A percentile compares a stretch with the other conserved stretches of the same genome.
Evolutionary conservation across 1,284 basidiomycete species (phyloP).

Genomic region (Meira miltonrushii): DNA sequence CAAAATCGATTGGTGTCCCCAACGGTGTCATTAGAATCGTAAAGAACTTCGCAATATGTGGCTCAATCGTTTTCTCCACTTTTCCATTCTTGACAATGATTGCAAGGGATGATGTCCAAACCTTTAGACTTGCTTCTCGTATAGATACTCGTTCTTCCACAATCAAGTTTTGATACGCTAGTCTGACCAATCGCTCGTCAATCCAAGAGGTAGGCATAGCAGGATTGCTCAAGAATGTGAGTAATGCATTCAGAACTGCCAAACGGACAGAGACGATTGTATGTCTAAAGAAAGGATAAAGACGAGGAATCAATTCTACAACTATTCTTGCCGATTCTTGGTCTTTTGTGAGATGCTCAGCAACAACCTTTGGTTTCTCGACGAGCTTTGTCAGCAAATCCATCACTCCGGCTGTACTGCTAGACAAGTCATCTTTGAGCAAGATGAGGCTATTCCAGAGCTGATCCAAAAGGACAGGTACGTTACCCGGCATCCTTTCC

Average conservation of each 20-base stretch:
- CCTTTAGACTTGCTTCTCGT: slow-evolving; percentile 68
- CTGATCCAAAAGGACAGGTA: slow-evolving; percentile 66
- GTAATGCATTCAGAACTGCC: slow-evolving; percentile 83
- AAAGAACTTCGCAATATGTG: slow-evolving; percentile 51
- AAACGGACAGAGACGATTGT: slow-evolving; percentile 89
- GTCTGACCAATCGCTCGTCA: slow-evolving; percentile 67
- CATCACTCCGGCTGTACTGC: slow-evolving; percentile 95
- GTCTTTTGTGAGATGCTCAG: slow-evolving; percentile 58
- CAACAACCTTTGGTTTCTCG: slow-evolving; percentile 64
- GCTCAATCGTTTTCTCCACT: slow-evolving; percentile 28
- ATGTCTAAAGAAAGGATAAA: slow-evolving; percentile 96
- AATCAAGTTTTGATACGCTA: slow-evolving; percentile 90
- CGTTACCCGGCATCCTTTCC: slow-evolving; percentile 60
- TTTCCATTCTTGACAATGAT: slow-evolving; percentile 23
- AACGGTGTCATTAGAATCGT: slow-evolving; percentile 84
- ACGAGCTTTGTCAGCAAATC: slow-evolving; percentile 60
- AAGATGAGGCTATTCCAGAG: slow-evolving; percentile 86
- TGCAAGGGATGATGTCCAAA: slow-evolving; percentile 71
- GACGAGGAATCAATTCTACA: slow-evolving; percentile 71
- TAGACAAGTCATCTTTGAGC: slow-evolving; percentile 94
- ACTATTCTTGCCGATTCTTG: slow-evolving; percentile 51
- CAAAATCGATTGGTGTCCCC: slow-evolving; percentile 70
- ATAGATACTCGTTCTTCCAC: slow-evolving; percentile 86
- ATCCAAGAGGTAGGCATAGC: slow-evolving; percentile 76
- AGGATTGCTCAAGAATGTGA: slow-evolving; percentile 74